Evolutionary conservation across 1,284 basidiomycete species (phyloP).

Genomic region (Moniliella sp.): DNA sequence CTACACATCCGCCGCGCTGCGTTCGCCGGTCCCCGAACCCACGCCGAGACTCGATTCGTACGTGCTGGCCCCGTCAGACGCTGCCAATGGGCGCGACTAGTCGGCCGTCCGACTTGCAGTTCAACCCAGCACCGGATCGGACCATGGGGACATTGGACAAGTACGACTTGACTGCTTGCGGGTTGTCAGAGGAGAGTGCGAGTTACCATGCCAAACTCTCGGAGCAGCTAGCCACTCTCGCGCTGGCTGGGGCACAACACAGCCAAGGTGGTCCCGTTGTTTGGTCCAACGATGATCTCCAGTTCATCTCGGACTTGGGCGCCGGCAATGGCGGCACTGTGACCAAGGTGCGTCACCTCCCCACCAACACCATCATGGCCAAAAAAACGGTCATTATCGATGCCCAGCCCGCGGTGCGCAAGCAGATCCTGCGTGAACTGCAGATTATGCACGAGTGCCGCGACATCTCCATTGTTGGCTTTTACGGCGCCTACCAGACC

Average conservation of each 20-base stretch:
- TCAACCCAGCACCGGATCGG: too few species aligned
- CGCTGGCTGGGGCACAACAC: conserved; percentile 33
- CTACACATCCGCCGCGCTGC: too few species aligned
- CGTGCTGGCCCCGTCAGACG: too few species aligned
- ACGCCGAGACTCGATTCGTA: too few species aligned
- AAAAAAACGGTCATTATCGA: conserved; percentile 70
- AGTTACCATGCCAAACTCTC: conserved; percentile 20
- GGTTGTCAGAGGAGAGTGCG: too few species aligned
- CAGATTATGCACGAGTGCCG: conserved; percentile 97
- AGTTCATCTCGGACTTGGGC: conserved; percentile 66
- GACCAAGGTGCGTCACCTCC: conserved; percentile 43
- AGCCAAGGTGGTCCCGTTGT: conserved; percentile 30
- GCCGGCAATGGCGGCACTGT: conserved; percentile 96
- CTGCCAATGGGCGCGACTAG: too few species aligned
- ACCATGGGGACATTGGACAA: too few species aligned
- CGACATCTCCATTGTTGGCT: conserved; percentile 77
- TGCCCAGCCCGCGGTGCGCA: conserved; percentile 83
- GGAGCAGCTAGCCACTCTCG: conserved; percentile 32
- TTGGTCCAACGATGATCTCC: conserved; percentile 35
- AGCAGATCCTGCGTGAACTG: conserved; percentile 89
- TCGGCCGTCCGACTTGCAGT: too few species aligned
- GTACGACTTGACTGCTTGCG: too few species aligned
- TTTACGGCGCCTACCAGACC: conserved; percentile 80
- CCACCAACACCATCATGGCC: conserved; percentile 22
- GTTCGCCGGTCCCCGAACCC: too few species aligned